Conservation (phyloP, 306 rosid genomes). For the Datisca glomerata region DNA sequence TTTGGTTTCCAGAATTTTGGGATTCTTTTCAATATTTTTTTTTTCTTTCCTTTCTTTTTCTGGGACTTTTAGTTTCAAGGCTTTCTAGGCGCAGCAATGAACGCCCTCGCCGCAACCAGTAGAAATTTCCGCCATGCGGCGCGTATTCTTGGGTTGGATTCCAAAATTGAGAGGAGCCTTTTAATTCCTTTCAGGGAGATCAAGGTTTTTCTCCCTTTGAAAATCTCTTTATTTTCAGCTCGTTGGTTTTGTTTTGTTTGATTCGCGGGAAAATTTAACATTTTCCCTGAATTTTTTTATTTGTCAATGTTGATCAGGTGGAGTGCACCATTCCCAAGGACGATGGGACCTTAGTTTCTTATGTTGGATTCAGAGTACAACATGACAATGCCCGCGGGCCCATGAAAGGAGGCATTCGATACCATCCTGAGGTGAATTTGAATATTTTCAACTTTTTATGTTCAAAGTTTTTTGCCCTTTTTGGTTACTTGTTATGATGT, state of each 20-base stretch:
- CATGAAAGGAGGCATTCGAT: conserved; percentile 72
- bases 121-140: conserved; percentile 48
- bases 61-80: background rate
- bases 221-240: background rate
- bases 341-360: conserved; percentile 50
- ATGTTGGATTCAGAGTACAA: conserved; percentile 54
- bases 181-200: conserved; percentile 57
- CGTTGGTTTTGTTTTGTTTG: conserved; percentile 4
- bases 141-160: conserved; percentile 47
- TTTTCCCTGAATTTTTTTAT: background rate
- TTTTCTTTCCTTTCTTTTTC: background rate
- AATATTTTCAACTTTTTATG: background rate
- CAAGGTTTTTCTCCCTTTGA: conserved; percentile 23
- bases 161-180: conserved; percentile 50
- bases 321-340: conserved; percentile 71
- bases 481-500: no score
- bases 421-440: conserved; percentile 51
- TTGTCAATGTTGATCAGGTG: conserved; percentile 24
- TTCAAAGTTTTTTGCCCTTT: background rate
- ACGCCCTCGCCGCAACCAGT: conserved; percentile 54
- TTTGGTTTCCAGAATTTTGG: background rate
- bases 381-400: conserved; percentile 80
- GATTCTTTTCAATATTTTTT: background rate
- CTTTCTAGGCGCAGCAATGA: conserved; percentile 25
- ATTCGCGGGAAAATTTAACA: conserved; percentile 7